phyloP scores from a whole-genome alignment of 2,329 filamentous ascomycete species.

The Colletotrichum orbiculare region DNA sequence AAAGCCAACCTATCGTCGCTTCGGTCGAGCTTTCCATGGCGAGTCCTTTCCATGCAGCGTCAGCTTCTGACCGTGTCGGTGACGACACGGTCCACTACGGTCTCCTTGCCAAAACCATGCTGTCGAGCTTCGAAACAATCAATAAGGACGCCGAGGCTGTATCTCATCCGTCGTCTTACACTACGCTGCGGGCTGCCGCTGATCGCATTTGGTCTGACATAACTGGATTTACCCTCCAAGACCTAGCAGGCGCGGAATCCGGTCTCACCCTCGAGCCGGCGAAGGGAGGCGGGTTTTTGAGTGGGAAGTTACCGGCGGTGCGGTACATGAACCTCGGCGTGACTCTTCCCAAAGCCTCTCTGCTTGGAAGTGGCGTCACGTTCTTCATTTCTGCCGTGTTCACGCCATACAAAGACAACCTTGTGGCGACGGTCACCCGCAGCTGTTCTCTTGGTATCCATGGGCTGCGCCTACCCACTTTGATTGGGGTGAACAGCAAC shows the following conservation, averaged over 20 bases:
- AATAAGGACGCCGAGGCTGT: slow-evolving; percentile 11
- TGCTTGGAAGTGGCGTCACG: slow-evolving; percentile 71
- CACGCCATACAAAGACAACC: background rate
- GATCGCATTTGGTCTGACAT: slow-evolving; percentile 47
- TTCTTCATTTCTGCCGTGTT: slow-evolving; percentile 46
- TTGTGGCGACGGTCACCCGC: background rate
- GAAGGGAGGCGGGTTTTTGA: slow-evolving; percentile 42
- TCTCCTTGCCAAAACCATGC: slow-evolving; percentile 72
- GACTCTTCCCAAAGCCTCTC: slow-evolving; percentile 74
- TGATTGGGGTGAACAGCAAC: slow-evolving; percentile 79
- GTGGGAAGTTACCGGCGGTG: slow-evolving; percentile 43
- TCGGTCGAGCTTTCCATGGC: slow-evolving; percentile 69
- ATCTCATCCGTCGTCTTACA: background rate
- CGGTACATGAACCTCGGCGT: slow-evolving; percentile 64
- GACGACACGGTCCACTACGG: slow-evolving; percentile 83
- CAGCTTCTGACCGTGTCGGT: slow-evolving; percentile 69
- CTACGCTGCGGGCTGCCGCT: slow-evolving; percentile 43
- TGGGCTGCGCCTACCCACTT: slow-evolving; percentile 70
- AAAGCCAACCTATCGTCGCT: slow-evolving; percentile 70
- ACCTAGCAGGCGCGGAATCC: slow-evolving; percentile 27
- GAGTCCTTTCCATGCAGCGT: slow-evolving; percentile 67
- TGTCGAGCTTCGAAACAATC: slow-evolving; percentile 55
- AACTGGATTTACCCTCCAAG: slow-evolving; percentile 41
- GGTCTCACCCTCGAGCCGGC: too few species aligned
- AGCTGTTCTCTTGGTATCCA: slow-evolving; percentile 60